Base-by-base conservation (phyloP, 163 green algal species). In the Chlamydomonas reinhardtii region DNA sequence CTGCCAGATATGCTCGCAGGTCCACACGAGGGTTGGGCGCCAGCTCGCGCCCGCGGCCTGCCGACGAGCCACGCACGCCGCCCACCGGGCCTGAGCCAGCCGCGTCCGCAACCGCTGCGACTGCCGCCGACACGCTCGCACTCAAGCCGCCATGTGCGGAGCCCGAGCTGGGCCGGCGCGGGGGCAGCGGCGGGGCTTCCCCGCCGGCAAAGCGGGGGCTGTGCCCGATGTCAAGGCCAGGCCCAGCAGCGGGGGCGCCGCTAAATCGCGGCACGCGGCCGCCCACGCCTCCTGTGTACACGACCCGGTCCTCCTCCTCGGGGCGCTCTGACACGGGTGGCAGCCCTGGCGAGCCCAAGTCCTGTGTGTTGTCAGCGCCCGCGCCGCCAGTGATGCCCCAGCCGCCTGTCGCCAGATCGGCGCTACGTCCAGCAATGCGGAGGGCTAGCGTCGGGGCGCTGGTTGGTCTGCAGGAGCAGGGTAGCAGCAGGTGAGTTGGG, bases 1-100 rank as follows among this genome's bases (percentile, higher is more conserved):
- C 80, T 32, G 80, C 80, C 29, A 86, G 80, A 34, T 86, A 86
- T 2, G n/a, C 39, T 27, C 80, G 80, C 31, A 86, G 69, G 54
- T 86, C 70, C 5, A 86, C 56, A 4, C 70, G 54, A 17, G 70
- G 80, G 70, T 73, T 79, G 25, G 80, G 56, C 17, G 70, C 70
- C 35, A 27, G 34, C 54, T 79, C 80, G 8, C 80, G 80, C n/a
- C 32, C 73, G 17, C 80, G 80, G 0, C 80, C 80, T 35, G 80
- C 80, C 25, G 80, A 86, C 29, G 80, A 52, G 35, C 80, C 80
- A 8, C 80, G 80, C 69, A 86, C 73, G 11, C 27, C n/a, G 8
- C 48, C 79, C 52, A 32, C 31, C 16, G 62, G 64, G 6, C 59
- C 76, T 27, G 61, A 25, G 24, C 31, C 52, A 12, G 56, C 20